Conservation (phyloP, 371 early-diverging fungal genomes). For the Apophysomyces sp. region DNA sequence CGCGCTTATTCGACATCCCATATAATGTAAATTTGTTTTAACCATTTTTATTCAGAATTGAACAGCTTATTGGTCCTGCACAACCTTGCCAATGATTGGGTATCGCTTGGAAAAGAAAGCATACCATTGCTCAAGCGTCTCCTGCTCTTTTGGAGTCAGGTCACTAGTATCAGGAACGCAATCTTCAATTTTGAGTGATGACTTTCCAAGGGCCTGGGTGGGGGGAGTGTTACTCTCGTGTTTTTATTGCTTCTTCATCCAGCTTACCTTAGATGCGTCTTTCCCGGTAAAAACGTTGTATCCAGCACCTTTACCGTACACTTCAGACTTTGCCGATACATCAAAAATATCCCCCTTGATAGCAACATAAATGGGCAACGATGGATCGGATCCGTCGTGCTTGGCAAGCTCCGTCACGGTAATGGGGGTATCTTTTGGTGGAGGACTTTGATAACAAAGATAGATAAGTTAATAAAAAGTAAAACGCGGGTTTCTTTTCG, state of each 20-base stretch:
- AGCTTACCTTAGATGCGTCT: slow-evolving; percentile 70
- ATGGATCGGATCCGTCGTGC: slow-evolving; percentile 69
- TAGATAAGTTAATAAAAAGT: no score
- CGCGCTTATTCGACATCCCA: no score
- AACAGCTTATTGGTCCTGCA: slow-evolving; percentile 26
- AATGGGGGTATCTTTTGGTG: slow-evolving; percentile 52
- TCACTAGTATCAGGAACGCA: slow-evolving; percentile 69
- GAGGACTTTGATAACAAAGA: slow-evolving; percentile 22
- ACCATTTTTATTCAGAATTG: neutral
- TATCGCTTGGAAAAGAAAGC: slow-evolving; percentile 77
- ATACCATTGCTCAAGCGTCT: slow-evolving; percentile 79
- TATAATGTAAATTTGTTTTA: neutral
- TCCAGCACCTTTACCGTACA: slow-evolving; percentile 69
- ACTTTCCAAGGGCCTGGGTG: slow-evolving; percentile 72
- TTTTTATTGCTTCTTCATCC: neutral
- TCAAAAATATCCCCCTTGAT: slow-evolving; percentile 85
- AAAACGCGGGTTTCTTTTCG: neutral
- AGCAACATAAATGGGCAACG: slow-evolving; percentile 76
- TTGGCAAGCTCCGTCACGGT: slow-evolving; percentile 66
- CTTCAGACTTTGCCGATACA: slow-evolving; percentile 63
- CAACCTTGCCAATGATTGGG: slow-evolving; percentile 67
- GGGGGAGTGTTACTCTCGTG: neutral
- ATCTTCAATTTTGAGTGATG: slow-evolving; percentile 74
- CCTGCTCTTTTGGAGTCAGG: slow-evolving; percentile 65
- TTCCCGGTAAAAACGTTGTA: slow-evolving; percentile 81